Evolutionary conservation across 2,329 filamentous ascomycete species (phyloP).

Genomic region (Akanthomyces uredinophilus): DNA sequence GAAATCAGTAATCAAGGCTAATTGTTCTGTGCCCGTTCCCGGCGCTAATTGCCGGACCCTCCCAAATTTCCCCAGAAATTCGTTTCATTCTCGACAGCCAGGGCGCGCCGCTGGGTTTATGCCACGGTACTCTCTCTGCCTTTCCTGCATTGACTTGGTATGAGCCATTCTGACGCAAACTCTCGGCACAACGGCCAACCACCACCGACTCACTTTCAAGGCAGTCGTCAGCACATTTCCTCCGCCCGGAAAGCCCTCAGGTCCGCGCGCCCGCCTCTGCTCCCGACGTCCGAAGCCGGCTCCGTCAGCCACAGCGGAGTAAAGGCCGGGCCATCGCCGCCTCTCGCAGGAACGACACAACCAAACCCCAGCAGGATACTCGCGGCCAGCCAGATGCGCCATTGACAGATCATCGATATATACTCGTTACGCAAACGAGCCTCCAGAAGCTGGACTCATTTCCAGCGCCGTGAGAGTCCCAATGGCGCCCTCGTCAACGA

Average conservation of each 20-base stretch:
- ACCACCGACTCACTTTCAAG: too few species aligned
- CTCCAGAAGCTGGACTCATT: neutral
- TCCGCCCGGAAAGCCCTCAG: neutral
- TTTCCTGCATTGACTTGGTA: neutral
- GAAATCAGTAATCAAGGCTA: neutral
- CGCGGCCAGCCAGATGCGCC: neutral
- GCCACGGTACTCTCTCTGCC: neutral
- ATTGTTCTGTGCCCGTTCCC: neutral
- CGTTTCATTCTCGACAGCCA: neutral
- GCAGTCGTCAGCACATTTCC: neutral
- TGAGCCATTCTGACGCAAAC: neutral
- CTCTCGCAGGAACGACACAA: neutral
- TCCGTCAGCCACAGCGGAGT: neutral
- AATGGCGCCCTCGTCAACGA: neutral
- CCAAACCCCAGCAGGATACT: neutral
- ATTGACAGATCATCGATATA: neutral
- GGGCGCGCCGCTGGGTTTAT: neutral
- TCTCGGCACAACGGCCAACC: neutral
- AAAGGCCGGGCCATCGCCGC: neutral
- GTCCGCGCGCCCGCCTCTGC: neutral
- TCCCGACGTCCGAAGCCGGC: neutral
- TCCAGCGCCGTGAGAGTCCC: too few species aligned
- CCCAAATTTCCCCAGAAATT: neutral
- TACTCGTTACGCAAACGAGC: too few species aligned
- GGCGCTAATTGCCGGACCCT: constrained; percentile 6